Evolutionary conservation across 768 basidiomycete species (phyloP).

Genomic region (Cyclocybe cylindracea): DNA sequence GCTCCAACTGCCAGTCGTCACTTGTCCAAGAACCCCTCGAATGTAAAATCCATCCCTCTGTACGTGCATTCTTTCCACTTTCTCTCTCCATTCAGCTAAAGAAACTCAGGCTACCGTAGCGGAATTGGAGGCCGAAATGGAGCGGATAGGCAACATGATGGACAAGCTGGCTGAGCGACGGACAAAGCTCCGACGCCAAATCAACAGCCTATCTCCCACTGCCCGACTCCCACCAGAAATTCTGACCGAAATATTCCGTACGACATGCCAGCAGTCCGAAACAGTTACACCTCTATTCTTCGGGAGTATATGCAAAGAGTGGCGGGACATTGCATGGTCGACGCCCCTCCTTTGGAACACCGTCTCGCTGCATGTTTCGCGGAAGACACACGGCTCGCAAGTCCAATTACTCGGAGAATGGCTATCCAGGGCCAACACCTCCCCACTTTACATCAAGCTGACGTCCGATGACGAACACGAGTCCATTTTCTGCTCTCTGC

Average conservation of each 20-base stretch:
- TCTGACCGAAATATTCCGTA: conserved; percentile 18
- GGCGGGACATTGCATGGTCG: conserved; percentile 19
- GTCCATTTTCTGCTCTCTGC: conserved; percentile 14
- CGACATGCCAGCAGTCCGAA: conserved; percentile 3
- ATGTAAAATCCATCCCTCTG: too few species aligned
- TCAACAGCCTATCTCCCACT: conserved; percentile 19
- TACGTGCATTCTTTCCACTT: too few species aligned
- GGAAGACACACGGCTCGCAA: conserved; percentile 6
- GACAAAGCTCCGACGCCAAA: conserved; percentile 13
- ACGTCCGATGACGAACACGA: conserved; percentile 19
- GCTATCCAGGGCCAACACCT: conserved; percentile 10
- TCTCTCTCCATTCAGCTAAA: too few species aligned
- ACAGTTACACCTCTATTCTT: conserved; percentile 13
- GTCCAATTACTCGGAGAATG: conserved; percentile 12
- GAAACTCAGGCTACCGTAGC: background rate
- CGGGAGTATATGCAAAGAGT: conserved; percentile 16
- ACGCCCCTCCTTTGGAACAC: conserved; percentile 19
- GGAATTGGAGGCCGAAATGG: conserved; percentile 18
- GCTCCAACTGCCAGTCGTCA: too few species aligned
- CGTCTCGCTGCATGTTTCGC: conserved; percentile 17
- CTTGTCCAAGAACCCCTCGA: too few species aligned
- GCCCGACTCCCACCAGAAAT: conserved; percentile 18
- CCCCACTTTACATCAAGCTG: conserved; percentile 24
- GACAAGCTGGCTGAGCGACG: conserved; percentile 15
- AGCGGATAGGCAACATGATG: conserved; percentile 16